A percentile compares a stretch with the other conserved stretches of the same genome.
phyloP scores from a whole-genome alignment of 257 asterid species.

The Schizonepeta tenuifolia region DNA sequence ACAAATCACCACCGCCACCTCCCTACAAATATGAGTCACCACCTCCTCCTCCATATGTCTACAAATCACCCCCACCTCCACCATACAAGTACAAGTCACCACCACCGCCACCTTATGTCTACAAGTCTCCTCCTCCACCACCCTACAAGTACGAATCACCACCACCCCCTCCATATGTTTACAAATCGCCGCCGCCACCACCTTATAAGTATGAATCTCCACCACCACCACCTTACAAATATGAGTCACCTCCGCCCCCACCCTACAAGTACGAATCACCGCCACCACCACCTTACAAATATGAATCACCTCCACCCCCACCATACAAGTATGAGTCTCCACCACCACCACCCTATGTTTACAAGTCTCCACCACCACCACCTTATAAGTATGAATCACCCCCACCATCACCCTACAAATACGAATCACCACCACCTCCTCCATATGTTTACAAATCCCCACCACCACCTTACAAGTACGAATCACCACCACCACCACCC shows the following conservation, averaged over 20 bases:
- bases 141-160: slow-evolving; percentile 16
- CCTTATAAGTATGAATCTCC: slow-evolving; percentile 1
- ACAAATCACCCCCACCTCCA: not conserved
- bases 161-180: slow-evolving; percentile 1
- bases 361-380: slow-evolving; percentile 26
- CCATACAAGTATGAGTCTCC: slow-evolving; percentile 30
- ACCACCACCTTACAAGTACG: not conserved
- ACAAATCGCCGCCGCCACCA: slow-evolving; percentile 7
- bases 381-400: slow-evolving; percentile 25
- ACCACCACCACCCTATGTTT: slow-evolving; percentile 25
- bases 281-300: not conserved
- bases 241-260: slow-evolving; percentile 11
- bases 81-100: not conserved
- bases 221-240: slow-evolving; percentile 22
- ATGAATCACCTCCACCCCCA: not conserved
- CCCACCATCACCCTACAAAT: slow-evolving; percentile 22
- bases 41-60: not conserved
- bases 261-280: slow-evolving; percentile 7
- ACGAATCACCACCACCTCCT: slow-evolving; percentile 27
- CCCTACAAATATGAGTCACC: not conserved
- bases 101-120: slow-evolving; percentile 21
- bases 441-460: slow-evolving; percentile 4
- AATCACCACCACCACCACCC: not conserved
- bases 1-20: slow-evolving; percentile 28
- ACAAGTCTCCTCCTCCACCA: slow-evolving; percentile 24